phyloP scores from a whole-genome alignment of 169 alveolate genomes.

The Fabrea salina region DNA sequence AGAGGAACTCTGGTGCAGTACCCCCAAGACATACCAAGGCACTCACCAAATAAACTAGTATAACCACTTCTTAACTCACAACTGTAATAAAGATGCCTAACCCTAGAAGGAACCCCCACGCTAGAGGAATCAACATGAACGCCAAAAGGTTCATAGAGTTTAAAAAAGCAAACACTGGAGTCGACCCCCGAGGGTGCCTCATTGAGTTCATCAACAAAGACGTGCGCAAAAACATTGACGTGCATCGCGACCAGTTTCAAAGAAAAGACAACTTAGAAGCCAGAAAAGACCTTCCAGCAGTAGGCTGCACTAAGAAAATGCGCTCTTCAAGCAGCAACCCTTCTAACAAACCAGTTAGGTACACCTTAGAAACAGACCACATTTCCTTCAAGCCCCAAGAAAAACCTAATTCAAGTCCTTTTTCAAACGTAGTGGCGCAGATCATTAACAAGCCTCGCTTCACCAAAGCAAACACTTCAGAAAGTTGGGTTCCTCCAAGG shows the following conservation, averaged over 20 bases:
- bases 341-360: not conserved
- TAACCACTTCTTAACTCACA: no score
- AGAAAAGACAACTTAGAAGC: slow-evolving; percentile 11
- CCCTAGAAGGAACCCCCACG: slow-evolving; percentile 1
- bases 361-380: slow-evolving; percentile 11
- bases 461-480: not conserved
- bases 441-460: not conserved
- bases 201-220: slow-evolving; percentile 65
- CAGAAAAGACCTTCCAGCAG: not conserved
- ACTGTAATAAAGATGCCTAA: no score
- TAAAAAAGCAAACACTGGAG: slow-evolving; percentile 53
- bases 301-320: slow-evolving; percentile 31
- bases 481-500: not conserved
- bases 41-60: no score
- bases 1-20: no score
- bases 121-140: not conserved
- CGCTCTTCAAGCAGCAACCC: not conserved
- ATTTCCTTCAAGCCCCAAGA: not conserved
- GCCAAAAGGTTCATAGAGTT: slow-evolving; percentile 36
- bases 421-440: not conserved
- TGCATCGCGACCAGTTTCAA: slow-evolving; percentile 36
- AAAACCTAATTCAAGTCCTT: not conserved
- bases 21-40: no score
- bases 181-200: slow-evolving; percentile 59
- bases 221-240: slow-evolving; percentile 48